Conservation (phyloP, 2,329 filamentous ascomycete species). For the Ophiostoma populinum region DNA sequence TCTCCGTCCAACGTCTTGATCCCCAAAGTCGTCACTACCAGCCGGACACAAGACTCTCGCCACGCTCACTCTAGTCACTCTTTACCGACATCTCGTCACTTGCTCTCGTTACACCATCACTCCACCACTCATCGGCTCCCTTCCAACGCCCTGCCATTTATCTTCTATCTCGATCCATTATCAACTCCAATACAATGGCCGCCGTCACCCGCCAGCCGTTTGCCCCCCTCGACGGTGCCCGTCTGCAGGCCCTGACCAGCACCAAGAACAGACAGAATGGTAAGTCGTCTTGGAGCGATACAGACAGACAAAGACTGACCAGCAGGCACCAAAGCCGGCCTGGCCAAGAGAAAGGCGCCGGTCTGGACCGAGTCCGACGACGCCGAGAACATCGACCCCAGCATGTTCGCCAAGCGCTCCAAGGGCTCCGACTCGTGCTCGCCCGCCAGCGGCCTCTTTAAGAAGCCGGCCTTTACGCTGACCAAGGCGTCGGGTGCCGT, state of each 20-base stretch:
- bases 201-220: conserved; percentile 52
- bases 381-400: conserved; percentile 45
- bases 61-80: too few relatives aligned
- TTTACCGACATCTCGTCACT: too few relatives aligned
- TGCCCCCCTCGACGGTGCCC: conserved; percentile 50
- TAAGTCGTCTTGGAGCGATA: too few relatives aligned
- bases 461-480: conserved; percentile 29
- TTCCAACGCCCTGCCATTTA: neutral
- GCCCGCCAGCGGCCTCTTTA: conserved; percentile 27
- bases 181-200: conserved; percentile 27
- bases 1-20: too few relatives aligned
- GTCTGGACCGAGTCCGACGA: conserved; percentile 33
- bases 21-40: too few relatives aligned
- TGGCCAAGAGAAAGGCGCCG: conserved; percentile 40
- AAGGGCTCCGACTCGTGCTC: conserved; percentile 29
- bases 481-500: conserved; percentile 19
- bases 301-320: too few relatives aligned
- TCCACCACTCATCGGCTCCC: too few relatives aligned
- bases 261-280: conserved; percentile 65
- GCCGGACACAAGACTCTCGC: too few relatives aligned
- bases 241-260: conserved; percentile 55
- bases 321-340: too few relatives aligned
- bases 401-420: conserved; percentile 38
- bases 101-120: too few relatives aligned
- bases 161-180: neutral